phyloP scores from a whole-genome alignment of 2,329 filamentous ascomycete species.

The Rhynchosporium graminicola region DNA sequence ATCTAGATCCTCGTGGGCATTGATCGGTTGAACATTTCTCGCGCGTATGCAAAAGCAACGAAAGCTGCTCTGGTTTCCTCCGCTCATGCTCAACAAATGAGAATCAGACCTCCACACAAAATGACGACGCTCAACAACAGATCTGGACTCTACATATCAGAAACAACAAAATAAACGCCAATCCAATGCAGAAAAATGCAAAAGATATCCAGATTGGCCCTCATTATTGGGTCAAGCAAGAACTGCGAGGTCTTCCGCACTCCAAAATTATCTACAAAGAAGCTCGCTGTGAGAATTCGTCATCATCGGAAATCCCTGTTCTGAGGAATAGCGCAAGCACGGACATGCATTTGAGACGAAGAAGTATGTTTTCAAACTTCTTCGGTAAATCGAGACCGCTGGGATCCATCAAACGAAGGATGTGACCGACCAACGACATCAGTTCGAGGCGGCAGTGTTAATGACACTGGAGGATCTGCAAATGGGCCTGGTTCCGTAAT shows the following conservation, averaged over 20 bases:
- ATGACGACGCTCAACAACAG: slow-evolving; percentile 21
- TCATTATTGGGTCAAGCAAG: slow-evolving; percentile 22
- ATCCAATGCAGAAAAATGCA: slow-evolving; percentile 31
- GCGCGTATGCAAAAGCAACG: slow-evolving; percentile 21
- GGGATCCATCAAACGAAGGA: slow-evolving; percentile 48
- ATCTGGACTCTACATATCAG: slow-evolving; percentile 31
- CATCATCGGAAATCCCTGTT: slow-evolving; percentile 23
- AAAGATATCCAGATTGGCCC: slow-evolving; percentile 21
- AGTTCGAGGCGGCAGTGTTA: slow-evolving; percentile 30
- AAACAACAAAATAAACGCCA: slow-evolving; percentile 31
- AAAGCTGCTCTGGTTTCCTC: neutral
- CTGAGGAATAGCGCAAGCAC: slow-evolving; percentile 18
- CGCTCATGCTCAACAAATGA: slow-evolving; percentile 25
- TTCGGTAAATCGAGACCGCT: slow-evolving; percentile 49
- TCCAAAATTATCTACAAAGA: slow-evolving; percentile 29
- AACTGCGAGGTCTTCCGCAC: slow-evolving; percentile 14
- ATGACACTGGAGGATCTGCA: slow-evolving; percentile 22
- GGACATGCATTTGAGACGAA: slow-evolving; percentile 26
- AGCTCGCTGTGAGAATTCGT: slow-evolving; percentile 29
- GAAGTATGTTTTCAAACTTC: slow-evolving; percentile 43
- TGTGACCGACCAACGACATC: slow-evolving; percentile 45
- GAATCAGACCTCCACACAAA: slow-evolving; percentile 25
- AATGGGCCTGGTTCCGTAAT: slow-evolving; percentile 58
- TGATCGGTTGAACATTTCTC: slow-evolving; percentile 14
- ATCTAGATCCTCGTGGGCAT: slow-evolving; percentile 23